Conservation (phyloP, 176 grass and related monocot species). For the Eragrostis nindensis region DNA sequence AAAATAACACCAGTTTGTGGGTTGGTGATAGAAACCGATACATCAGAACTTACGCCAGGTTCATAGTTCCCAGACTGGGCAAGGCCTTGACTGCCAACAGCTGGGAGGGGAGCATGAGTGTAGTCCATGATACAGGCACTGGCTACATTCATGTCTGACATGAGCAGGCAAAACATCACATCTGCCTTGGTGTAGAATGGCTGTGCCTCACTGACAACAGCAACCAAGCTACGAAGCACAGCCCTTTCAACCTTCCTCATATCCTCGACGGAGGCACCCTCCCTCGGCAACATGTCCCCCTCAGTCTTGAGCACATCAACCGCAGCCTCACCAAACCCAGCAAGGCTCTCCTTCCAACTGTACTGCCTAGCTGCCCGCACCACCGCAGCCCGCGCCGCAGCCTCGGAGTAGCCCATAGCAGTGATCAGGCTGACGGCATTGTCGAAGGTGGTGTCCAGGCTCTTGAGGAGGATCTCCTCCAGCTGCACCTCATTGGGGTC, state of each 20-base stretch:
- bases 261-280: conserved; percentile 61
- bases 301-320: conserved; percentile 71
- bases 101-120: conserved; percentile 27
- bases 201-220: conserved; percentile 64
- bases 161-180: conserved; percentile 90
- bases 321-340: conserved; percentile 54
- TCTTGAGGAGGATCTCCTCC: conserved; percentile 84
- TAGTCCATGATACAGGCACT: conserved; percentile 75
- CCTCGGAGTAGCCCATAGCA: conserved; percentile 77
- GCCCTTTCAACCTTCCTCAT: conserved; percentile 67
- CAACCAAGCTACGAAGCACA: conserved; percentile 70
- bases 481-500: conserved; percentile 71
- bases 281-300: conserved; percentile 56
- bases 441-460: conserved; percentile 72
- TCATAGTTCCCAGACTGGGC: conserved; percentile 51
- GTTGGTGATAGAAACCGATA: conserved; percentile 54
- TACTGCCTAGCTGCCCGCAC: conserved; percentile 57
- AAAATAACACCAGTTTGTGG: conserved; percentile 56
- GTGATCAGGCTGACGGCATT: conserved; percentile 69
- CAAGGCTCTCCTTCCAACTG: conserved; percentile 69
- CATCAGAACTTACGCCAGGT: conserved; percentile 33
- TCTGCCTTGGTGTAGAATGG: conserved; percentile 86
- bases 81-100: conserved; percentile 44
- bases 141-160: conserved; percentile 82
- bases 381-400: conserved; percentile 54